Base-by-base conservation (phyloP, 208 protist genomes). In the Trypanosoma lewisi region DNA sequence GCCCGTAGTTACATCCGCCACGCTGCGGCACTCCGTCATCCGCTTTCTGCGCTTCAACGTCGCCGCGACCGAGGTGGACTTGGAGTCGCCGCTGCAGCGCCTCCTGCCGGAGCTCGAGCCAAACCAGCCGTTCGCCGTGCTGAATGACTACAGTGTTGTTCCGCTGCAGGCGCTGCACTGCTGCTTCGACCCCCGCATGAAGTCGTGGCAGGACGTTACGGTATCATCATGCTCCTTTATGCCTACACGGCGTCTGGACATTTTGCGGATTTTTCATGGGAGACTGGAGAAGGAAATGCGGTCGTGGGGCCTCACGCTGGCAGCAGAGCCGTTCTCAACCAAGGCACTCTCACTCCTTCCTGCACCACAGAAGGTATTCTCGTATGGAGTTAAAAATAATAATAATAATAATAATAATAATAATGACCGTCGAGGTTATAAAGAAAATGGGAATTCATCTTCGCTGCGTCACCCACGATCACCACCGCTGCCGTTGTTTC, bases 161-260 rank as follows among this genome's bases (percentile, higher is more conserved):
- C 91, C 91, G 0, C 72, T 96, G 53, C 91, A 96, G 71, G 77
- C 83, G 6, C 71, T 96, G 2, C 91, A 96, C 72, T 93, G 91
- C 76, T 94, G 85, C 75, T 92, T 80, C 57, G 91, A 96, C 52
- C 82, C 88, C 0, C 65, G 70, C 33, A 87, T 91, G 78, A 49
- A 64, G 28, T 54, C 62, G 14, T 94, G 91, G 91, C 83, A 93
- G 57, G 81, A 85, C 49, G 69, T 80, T 8, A 53, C 63, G 30
- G 71, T 94, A 27, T 42, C 87, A 6, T 68, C 66, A 34, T 76
- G 89, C 14, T 94, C 87, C 8, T 70, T 92, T 47, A 70, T 96
- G 70, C 91, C 91, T 8, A 52, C 71, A 27, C 56, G 77, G 45
- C 85, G 91, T 1, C 42, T 82, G 55, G 62, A 67, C 34, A 47